Base-by-base conservation (phyloP, 169 alveolate species). In the Babesia caballi region DNA sequence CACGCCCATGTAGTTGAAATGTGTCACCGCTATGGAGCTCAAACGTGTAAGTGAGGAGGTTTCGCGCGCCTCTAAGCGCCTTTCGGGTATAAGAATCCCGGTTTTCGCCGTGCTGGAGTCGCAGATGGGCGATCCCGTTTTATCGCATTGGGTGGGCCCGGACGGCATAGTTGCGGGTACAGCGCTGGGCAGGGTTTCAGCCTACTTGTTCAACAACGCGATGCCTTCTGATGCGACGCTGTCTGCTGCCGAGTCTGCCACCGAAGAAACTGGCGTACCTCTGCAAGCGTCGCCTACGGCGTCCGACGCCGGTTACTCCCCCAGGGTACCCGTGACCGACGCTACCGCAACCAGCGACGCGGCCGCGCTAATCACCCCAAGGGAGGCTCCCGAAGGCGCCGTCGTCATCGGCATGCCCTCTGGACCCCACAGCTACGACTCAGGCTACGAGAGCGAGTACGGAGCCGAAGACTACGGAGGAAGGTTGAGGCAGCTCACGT, bases 121-220 rank as follows among this genome's bases (percentile, higher is more conserved):
- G 32, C 88, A 57, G n/a, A 67, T 80, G 74, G 88, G 88, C 15
- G 88, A 80, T 41, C 88, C 88, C 14, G 83, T 80, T 44, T 47
- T 70, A 42, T 67, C 88, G 73, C 77, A 69, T 32, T 80, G 83
- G 83, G 41, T 80, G n/a, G 82, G 83, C 7, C 41, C 73, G 27
- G 82, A 80, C 27, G 88, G 88, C n/a, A 68, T 80, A 11, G 88
- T 67, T 11, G 88, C 83, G 6, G 88, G 88, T n/a, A 80, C 88
- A 11, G 83, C 88, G 12, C 58, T 80, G 3, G 88, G 88, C 17
- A 57, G 88, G 17, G 69, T 80, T 21, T 80, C 88, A 7, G 75
- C 88, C 15, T 80, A 80, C 38, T 6, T 80, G 15, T 80, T 80
- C 65, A 68, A 66, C 42, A 19, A 44, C 25, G 4, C 30, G 8